A percentile compares a stretch with the other conserved stretches of the same genome.
These are phyloP conservation scores for Russula emetica DNA, from an alignment of 768 basidiomycete species.

Conservation along the genomic window DNA sequence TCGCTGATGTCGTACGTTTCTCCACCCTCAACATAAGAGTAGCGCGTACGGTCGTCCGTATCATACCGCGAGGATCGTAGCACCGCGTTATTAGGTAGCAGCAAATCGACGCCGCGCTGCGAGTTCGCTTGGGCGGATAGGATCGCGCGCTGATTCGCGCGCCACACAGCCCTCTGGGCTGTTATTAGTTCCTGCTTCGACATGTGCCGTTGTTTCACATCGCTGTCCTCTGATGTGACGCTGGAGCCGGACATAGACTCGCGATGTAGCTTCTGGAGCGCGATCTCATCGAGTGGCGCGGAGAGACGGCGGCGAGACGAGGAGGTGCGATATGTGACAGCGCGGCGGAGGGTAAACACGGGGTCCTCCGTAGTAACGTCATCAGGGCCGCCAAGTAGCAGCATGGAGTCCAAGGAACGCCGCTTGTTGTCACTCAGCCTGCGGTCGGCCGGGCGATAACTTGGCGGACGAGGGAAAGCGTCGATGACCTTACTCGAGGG, in stretches of 20 bases:
- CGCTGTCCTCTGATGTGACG: slow-evolving; percentile 47
- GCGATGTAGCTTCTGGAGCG: slow-evolving; percentile 64
- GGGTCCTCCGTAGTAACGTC: slow-evolving; percentile 85
- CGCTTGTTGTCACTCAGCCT: slow-evolving; percentile 64
- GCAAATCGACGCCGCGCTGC: slow-evolving; percentile 82
- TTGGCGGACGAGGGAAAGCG: slow-evolving; percentile 71
- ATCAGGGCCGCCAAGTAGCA: slow-evolving; percentile 62
- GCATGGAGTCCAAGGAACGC: slow-evolving; percentile 78
- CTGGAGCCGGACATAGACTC: slow-evolving; percentile 61
- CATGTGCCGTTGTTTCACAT: slow-evolving; percentile 40
- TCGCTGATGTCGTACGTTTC: slow-evolving; percentile 92
- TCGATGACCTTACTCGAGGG: slow-evolving; percentile 85
- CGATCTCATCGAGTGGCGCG: slow-evolving; percentile 80
- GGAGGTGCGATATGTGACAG: slow-evolving; percentile 66
- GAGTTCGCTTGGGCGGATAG: slow-evolving; percentile 83
- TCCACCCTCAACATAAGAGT: slow-evolving; percentile 93
- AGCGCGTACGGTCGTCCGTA: slow-evolving; percentile 69
- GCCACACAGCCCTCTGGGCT: slow-evolving; percentile 80
- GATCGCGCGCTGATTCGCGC: slow-evolving; percentile 82
- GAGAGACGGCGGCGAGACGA: slow-evolving; percentile 67
- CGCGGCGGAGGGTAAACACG: slow-evolving; percentile 82
- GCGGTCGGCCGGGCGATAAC: slow-evolving; percentile 59
- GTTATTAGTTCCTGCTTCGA: slow-evolving; percentile 90
- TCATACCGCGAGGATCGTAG: slow-evolving; percentile 81
- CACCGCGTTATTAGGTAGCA: slow-evolving; percentile 79